Evolutionary conservation across 805 yeast species (phyloP).

Genomic region (Barnettozyma botsteinii): DNA sequence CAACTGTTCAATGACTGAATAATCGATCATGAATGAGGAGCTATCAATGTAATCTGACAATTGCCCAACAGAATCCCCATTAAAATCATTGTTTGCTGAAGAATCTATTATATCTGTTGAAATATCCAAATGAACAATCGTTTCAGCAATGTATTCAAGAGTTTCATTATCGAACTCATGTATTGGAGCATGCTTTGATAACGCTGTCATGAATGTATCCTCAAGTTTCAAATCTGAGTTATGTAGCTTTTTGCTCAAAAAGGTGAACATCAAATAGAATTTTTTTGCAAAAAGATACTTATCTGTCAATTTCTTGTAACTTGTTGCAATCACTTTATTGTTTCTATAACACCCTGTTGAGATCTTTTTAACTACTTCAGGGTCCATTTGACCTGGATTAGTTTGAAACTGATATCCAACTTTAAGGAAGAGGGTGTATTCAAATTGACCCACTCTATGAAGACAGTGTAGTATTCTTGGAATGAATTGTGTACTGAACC

Average conservation of each 20-base stretch:
- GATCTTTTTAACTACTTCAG: not conserved
- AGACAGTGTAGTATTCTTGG: slow-evolving; percentile 3
- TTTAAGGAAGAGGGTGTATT: not conserved
- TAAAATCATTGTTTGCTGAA: not conserved
- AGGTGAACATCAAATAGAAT: not conserved
- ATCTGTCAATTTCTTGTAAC: not conserved
- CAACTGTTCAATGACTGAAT: slow-evolving; percentile 4
- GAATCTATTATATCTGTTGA: not conserved
- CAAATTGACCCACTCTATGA: not conserved
- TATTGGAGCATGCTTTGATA: not conserved
- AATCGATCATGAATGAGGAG: not conserved
- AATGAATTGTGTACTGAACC: not conserved
- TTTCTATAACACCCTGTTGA: not conserved
- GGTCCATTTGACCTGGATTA: not conserved
- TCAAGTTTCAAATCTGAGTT: not conserved
- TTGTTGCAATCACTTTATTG: not conserved
- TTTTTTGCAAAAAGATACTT: not conserved
- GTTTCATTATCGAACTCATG: not conserved
- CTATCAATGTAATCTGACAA: not conserved
- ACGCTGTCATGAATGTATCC: not conserved
- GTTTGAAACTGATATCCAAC: not conserved
- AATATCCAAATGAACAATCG: not conserved
- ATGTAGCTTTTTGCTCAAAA: not conserved
- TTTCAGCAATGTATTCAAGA: not conserved
- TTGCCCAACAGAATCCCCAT: not conserved